Conservation (phyloP, 331 rosid species). For the Arachis monticola region DNA sequence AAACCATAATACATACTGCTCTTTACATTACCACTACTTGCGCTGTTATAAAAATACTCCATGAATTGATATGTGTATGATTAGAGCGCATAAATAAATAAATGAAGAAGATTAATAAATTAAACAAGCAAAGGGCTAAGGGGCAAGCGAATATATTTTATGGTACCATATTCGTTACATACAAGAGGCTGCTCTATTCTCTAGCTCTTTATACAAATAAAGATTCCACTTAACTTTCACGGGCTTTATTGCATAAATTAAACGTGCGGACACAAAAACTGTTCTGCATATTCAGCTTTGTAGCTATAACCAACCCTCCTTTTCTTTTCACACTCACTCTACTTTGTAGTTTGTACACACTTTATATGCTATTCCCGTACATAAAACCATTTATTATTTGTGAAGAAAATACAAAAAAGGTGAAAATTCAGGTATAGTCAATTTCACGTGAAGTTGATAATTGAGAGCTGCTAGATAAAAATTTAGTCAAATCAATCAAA, state of each 20-base stretch:
- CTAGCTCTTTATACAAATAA: conserved; percentile 1
- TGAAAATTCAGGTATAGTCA: no score
- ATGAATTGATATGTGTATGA: not conserved
- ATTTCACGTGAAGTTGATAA: no score
- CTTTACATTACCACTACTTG: not conserved
- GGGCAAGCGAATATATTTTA: no score
- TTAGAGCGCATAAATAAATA: not conserved
- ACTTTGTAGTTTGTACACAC: no score
- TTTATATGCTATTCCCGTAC: no score
- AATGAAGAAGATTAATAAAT: not conserved
- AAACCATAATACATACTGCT: not conserved
- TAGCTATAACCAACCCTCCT: not conserved
- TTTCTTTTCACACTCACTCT: no score
- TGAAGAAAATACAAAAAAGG: no score
- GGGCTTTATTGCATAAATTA: conserved; percentile 35
- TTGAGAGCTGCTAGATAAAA: no score
- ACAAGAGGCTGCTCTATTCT: not conserved
- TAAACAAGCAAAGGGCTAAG: no score
- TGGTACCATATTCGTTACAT: not conserved
- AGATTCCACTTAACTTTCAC: conserved; percentile 35
- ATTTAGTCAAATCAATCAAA: no score
- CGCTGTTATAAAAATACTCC: not conserved
- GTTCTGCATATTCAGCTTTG: not conserved
- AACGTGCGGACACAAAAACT: conserved; percentile 38
- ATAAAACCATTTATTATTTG: no score